These are phyloP conservation scores for Phytopythium boreale DNA, from an alignment of 352 stramenopile species.

Conservation along the genomic window DNA sequence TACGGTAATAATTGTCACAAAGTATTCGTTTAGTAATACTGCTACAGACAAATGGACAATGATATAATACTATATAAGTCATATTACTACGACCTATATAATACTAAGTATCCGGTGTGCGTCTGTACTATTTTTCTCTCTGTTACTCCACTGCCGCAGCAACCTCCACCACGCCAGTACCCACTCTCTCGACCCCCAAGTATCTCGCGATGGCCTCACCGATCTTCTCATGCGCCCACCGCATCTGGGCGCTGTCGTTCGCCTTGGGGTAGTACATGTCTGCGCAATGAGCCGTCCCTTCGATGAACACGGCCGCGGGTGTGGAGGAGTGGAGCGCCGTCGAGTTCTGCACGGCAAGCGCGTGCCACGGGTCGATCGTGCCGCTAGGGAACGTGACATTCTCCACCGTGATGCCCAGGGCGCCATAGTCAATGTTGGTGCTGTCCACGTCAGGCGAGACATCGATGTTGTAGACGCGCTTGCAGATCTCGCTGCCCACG, in stretches of 20 bases:
- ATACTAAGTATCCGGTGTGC: too few species aligned
- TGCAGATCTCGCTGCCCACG: conserved; percentile 72
- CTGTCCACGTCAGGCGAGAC: conserved; percentile 46
- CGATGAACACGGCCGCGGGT: conserved; percentile 65
- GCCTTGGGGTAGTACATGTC: conserved; percentile 80
- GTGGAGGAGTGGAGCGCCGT: conserved; percentile 55
- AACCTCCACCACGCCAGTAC: too few species aligned
- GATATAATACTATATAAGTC: too few species aligned
- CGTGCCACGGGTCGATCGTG: conserved; percentile 85
- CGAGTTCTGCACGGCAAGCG: conserved; percentile 69
- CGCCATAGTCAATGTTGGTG: conserved; percentile 78
- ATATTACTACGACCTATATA: too few species aligned
- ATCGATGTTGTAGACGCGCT: conserved; percentile 75
- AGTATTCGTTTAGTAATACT: too few species aligned
- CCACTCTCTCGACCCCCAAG: conserved; percentile 18
- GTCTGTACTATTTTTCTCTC: too few species aligned
- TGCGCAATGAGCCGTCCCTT: conserved; percentile 78
- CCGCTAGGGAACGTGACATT: conserved; percentile 79
- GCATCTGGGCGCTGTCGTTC: conserved; percentile 42
- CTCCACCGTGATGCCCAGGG: conserved; percentile 72
- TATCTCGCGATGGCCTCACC: conserved; percentile 42
- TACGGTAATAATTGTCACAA: too few species aligned
- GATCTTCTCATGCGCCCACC: conserved; percentile 73
- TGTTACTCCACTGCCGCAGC: too few species aligned
- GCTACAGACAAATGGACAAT: too few species aligned